These are phyloP conservation scores for Leishmania guyanensis DNA, from an alignment of 208 protist species.

Conservation along the genomic window DNA sequence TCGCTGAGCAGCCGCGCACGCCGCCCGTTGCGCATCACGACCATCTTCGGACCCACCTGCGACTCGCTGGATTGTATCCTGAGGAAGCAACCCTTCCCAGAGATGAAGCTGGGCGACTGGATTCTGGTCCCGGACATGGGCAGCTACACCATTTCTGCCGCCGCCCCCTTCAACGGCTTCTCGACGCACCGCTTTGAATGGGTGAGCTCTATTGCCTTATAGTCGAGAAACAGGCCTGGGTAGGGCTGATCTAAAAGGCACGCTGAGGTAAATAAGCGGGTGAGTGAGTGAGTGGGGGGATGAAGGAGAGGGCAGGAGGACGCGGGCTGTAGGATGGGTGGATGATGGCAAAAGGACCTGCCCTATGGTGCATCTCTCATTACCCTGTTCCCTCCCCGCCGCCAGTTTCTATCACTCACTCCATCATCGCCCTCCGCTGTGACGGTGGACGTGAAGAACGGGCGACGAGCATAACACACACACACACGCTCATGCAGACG, in stretches of 20 bases:
- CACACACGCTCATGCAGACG: not conserved
- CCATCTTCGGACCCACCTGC: conserved; percentile 88
- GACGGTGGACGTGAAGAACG: too few species aligned
- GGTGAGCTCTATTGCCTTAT: conserved; percentile 45
- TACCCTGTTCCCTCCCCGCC: not conserved
- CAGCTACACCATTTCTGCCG: conserved; percentile 84
- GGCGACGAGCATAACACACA: not conserved
- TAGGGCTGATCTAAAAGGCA: not conserved
- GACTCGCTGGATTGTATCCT: conserved; percentile 84
- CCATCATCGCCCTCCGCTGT: not conserved
- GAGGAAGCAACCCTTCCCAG: conserved; percentile 66
- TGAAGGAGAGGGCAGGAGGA: too few species aligned
- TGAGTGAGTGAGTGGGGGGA: not conserved
- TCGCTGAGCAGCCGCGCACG: conserved; percentile 15
- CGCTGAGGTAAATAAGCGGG: not conserved
- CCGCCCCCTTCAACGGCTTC: conserved; percentile 86
- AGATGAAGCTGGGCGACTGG: conserved; percentile 84
- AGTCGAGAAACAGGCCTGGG: not conserved
- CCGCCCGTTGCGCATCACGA: conserved; percentile 54
- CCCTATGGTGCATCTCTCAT: too few species aligned
- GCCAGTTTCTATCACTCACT: not conserved
- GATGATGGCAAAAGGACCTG: not conserved
- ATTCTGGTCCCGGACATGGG: conserved; percentile 80
- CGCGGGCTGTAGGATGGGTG: too few species aligned
- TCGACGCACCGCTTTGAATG: conserved; percentile 50